Evolutionary conservation across 1,284 basidiomycete species (phyloP), one percentile per base, ranked within the genome.

Genomic region (Farysia itapuensis): DNA sequence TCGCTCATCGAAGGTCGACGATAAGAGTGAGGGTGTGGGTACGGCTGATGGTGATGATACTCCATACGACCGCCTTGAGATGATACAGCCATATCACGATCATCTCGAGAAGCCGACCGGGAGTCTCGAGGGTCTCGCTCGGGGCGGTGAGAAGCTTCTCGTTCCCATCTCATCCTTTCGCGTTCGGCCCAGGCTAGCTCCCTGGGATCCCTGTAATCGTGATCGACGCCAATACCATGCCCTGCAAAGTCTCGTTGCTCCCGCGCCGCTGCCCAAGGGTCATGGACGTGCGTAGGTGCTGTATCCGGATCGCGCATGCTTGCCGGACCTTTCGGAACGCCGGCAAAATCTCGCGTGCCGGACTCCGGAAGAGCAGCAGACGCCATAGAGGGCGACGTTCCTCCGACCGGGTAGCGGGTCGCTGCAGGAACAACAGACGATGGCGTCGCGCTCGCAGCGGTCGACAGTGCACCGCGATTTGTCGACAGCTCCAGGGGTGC

Each of bases 281-380:
- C 57, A 0, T 28, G 23, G 9, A 54, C 63, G 9, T 54, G 45
- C 66, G 66, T 67, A 19, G 57, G 56, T 15, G 65, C 61, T 4
- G 65, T 61, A 4, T 57, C 65, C n/a, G n/a, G n/a, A 12, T 59
- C 63, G 9, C 58, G 45, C 66, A 68, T 67, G 19, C 61, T 59
- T 15, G 65, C 61, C 3, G 65, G 65, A 4, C 61, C 65, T 18
- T 61, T 65, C 23, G 65, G 65, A 15, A 67, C 50, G 4, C 58
- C 63, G 16, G 59, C 63, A 43, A 49, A 65, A 26, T 59, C 47
- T 29, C 51, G 44, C 0, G 54, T 45, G 12, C 35, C 25, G 20
- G 44, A 47, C n/a, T 24, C 31, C n/a, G 53, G 42, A 8, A 61
- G 19, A 1, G 47, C 40, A 0, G 37, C 43, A 4, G 42, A 22